Evolutionary conservation across 441 rosid genomes (phyloP).

Genomic region (Corymbia citriodora): DNA sequence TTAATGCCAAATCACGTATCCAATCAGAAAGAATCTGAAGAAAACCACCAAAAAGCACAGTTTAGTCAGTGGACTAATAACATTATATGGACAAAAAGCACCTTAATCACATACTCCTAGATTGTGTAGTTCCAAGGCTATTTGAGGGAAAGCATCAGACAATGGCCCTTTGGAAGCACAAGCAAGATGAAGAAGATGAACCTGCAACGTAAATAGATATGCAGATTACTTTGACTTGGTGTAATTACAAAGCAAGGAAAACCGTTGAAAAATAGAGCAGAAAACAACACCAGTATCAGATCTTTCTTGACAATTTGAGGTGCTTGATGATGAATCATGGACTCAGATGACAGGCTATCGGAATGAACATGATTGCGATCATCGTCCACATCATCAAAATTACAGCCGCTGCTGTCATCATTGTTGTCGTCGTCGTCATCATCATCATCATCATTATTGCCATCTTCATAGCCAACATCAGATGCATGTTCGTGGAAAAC

Average conservation of each 20-base stretch:
- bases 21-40: slow-evolving; percentile 72
- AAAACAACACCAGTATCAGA: slow-evolving; percentile 57
- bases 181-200: slow-evolving; percentile 86
- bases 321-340: slow-evolving; percentile 35
- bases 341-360: slow-evolving; percentile 42
- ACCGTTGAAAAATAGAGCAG: background rate
- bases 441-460: slow-evolving; percentile 21
- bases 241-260: background rate
- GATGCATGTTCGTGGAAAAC: background rate
- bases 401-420: background rate
- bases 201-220: slow-evolving; percentile 24
- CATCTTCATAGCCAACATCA: slow-evolving; percentile 20
- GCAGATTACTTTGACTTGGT: background rate
- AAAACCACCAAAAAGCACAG: slow-evolving; percentile 18
- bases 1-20: slow-evolving; percentile 64
- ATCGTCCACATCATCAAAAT: background rate
- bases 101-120: slow-evolving; percentile 61
- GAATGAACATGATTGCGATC: slow-evolving; percentile 31
- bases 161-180: slow-evolving; percentile 75
- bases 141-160: slow-evolving; percentile 65
- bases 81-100: background rate
- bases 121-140: slow-evolving; percentile 63
- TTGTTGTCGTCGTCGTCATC: background rate
- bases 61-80: background rate
- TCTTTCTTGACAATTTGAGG: slow-evolving; percentile 60